Conservation (phyloP, 1,284 basidiomycete genomes). For the Gastroboletus turbinatus region DNA sequence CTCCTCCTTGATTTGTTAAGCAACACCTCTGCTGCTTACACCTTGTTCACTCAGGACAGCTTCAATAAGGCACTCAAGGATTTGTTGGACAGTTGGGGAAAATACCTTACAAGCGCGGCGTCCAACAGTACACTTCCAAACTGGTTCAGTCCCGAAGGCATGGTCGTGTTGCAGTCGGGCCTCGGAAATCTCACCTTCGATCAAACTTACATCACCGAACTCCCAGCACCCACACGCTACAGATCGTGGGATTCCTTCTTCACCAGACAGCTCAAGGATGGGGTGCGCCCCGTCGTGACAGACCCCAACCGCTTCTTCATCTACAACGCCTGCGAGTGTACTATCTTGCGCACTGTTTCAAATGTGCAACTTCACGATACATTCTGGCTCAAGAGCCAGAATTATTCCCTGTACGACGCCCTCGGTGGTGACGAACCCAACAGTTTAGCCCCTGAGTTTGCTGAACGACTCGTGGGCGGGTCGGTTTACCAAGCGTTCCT, state of each 20-base stretch:
- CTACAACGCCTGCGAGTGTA: background rate
- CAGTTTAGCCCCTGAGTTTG: background rate
- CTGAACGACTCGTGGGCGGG: slow-evolving; percentile 33
- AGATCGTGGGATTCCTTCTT: background rate
- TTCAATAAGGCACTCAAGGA: background rate
- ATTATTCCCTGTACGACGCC: background rate
- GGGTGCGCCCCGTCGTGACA: background rate
- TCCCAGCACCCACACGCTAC: background rate
- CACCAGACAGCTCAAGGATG: background rate
- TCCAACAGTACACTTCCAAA: background rate
- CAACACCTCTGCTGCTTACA: background rate
- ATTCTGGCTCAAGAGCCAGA: background rate
- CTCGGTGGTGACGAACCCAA: background rate
- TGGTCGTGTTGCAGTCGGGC: background rate
- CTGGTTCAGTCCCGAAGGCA: background rate
- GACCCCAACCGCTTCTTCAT: background rate
- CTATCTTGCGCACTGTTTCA: background rate
- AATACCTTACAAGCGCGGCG: background rate
- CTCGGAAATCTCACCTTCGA: background rate
- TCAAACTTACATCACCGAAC: background rate
- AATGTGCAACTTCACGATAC: background rate
- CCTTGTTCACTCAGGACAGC: background rate
- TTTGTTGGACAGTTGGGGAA: background rate
- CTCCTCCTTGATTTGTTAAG: background rate
- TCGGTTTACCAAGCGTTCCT: slow-evolving; percentile 57